Evolutionary conservation across 2,329 filamentous ascomycete genomes (phyloP), one percentile per base, ranked within the genome.

Genomic region (Colletotrichum gigasporum): DNA sequence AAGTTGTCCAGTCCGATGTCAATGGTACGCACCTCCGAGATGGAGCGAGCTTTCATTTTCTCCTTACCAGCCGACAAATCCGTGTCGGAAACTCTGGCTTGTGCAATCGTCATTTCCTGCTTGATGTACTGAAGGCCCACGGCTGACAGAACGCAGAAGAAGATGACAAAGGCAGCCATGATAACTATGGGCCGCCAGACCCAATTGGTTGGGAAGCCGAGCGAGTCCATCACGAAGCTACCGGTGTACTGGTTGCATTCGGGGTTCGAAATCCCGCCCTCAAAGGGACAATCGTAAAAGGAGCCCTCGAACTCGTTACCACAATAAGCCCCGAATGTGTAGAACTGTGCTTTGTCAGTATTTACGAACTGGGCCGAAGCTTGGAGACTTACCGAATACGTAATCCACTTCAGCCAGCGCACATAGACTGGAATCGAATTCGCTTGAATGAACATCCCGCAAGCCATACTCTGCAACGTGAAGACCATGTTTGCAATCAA

Each of bases 361-460:
- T 37, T 53, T 53, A 20, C 2, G 26, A 14, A 3, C 10, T 73
- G 47, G 76, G 76, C 4, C 71, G 4, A 70, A 72, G 3, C 2
- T 12, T 12, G 2, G 22, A 10, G 4, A 71, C 80, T 72, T 75
- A 84, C 84, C 20, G 84, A 83, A 67, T 89, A 90, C 1, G 87
- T 85, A 22, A 83, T 83, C 80, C 87, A 91, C 72, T 93, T 94
- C 2, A 91, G 79, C 91, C 91, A 94, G 58, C 91, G 83, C n/a
- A 93, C 87, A 69, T 93, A 94, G 1, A 94, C 81, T 0, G 91
- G 90, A 3, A 94, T 91, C 5, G 89, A 87, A 55, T 91, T 87
- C 10, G 84, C 83, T 73, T 94, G 91, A 12, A 94, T 87, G 68
- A 94, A 94, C 74, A 90, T 93, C 1, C 91, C 91, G 67, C 91